These are phyloP conservation scores for Pseudogymnoascus sp. DNA, from an alignment of 2,329 filamentous ascomycete species.

Conservation along the genomic window DNA sequence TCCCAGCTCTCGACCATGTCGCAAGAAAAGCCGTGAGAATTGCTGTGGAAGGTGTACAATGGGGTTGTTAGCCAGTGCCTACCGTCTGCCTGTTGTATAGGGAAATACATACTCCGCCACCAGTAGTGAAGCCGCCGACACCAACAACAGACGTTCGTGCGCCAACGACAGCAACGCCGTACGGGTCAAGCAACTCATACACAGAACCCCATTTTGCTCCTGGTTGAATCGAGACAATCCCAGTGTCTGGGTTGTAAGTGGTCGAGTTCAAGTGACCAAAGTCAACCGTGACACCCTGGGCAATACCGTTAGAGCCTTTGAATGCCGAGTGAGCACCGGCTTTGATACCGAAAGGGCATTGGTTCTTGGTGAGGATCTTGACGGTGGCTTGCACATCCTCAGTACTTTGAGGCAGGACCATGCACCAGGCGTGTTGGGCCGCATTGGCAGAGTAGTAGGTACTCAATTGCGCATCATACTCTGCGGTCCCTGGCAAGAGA, in stretches of 20 bases:
- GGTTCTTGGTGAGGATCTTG: constrained; percentile 32
- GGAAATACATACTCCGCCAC: constrained; percentile 26
- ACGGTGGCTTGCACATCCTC: constrained; percentile 32
- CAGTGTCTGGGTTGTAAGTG: constrained; percentile 22
- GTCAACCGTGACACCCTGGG: constrained; percentile 39
- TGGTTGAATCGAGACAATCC: constrained; percentile 27
- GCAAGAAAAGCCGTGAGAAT: constrained; percentile 39
- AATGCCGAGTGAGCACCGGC: constrained; percentile 41
- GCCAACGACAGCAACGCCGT: constrained; percentile 28
- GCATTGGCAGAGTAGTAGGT: constrained; percentile 33
- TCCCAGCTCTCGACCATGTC: constrained; percentile 42
- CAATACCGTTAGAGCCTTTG: constrained; percentile 37
- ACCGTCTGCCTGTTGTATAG: constrained; percentile 12
- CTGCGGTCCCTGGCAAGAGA: constrained; percentile 23
- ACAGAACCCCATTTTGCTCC: constrained; percentile 33
- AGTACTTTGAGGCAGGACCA: constrained; percentile 28
- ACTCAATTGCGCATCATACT: constrained; percentile 27
- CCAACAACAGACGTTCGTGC: constrained; percentile 30
- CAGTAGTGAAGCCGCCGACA: constrained; percentile 32
- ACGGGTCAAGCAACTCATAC: constrained; percentile 27
- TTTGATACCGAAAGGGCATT: constrained; percentile 38
- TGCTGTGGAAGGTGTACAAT: constrained; percentile 31
- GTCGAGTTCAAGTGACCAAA: constrained; percentile 26
- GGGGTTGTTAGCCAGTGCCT: constrained; percentile 16
- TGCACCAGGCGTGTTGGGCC: constrained; percentile 30